Conservation (phyloP, 2,329 filamentous ascomycete genomes). For the Trichophyton benhamiae region DNA sequence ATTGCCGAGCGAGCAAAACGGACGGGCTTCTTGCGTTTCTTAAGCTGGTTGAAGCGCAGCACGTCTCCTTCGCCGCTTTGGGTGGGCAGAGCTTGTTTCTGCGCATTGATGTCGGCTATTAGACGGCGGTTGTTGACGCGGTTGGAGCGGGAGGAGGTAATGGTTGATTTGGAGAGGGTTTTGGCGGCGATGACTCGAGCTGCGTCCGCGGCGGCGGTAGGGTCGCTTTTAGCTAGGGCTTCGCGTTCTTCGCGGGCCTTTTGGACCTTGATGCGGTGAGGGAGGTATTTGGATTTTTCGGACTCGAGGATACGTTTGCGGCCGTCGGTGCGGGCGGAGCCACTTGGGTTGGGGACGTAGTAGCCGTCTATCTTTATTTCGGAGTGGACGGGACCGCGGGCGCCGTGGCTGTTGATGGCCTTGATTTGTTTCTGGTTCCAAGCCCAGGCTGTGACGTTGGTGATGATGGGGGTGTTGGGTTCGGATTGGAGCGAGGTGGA, state of each 20-base stretch:
- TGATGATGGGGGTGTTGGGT: slow-evolving; percentile 47
- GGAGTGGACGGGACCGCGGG: slow-evolving; percentile 41
- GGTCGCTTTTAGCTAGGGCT: slow-evolving; percentile 52
- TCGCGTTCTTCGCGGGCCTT: slow-evolving; percentile 86
- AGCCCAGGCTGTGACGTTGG: slow-evolving; percentile 51
- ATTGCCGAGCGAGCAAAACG: slow-evolving; percentile 96
- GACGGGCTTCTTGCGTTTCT: slow-evolving; percentile 98
- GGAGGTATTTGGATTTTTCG: slow-evolving; percentile 95
- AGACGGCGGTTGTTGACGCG: slow-evolving; percentile 91
- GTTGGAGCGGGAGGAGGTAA: slow-evolving; percentile 79
- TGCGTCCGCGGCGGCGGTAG: slow-evolving; percentile 52
- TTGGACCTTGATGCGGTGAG: slow-evolving; percentile 92
- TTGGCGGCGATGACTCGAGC: slow-evolving; percentile 67
- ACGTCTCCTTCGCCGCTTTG: slow-evolving; percentile 74
- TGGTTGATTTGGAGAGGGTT: slow-evolving; percentile 58
- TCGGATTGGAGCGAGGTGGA: slow-evolving; percentile 24
- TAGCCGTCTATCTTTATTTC: slow-evolving; percentile 50
- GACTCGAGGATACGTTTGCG: slow-evolving; percentile 92
- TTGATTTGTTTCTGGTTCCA: slow-evolving; percentile 64
- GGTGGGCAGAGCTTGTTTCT: slow-evolving; percentile 62
- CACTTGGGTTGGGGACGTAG: slow-evolving; percentile 76
- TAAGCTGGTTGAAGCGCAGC: slow-evolving; percentile 94
- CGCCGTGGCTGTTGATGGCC: slow-evolving; percentile 49
- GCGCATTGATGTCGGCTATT: slow-evolving; percentile 86
- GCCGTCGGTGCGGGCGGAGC: slow-evolving; percentile 81